These are phyloP conservation scores for Vickermania ingenoplastis DNA, from an alignment of 208 protist genomes.

Conservation along the genomic window DNA sequence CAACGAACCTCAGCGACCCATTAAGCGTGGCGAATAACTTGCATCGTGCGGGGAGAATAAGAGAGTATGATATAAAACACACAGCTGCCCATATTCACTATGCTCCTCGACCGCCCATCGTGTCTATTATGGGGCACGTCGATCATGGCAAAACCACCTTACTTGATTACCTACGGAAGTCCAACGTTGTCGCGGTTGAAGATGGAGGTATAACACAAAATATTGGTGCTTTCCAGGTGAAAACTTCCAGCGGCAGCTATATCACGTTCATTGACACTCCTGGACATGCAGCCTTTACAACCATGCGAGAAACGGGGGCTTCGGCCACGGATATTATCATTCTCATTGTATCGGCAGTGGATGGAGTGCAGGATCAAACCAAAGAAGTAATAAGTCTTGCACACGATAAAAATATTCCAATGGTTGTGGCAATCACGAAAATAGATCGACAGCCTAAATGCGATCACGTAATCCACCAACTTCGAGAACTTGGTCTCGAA, in stretches of 20 bases:
- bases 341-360: constrained; percentile 93
- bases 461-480: constrained; percentile 71
- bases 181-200: constrained; percentile 90
- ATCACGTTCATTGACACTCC: constrained; percentile 98
- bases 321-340: constrained; percentile 95
- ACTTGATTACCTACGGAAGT: constrained; percentile 91
- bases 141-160: constrained; percentile 98
- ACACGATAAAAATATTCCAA: constrained; percentile 49
- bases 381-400: constrained; percentile 86
- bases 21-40: constrained; percentile 71
- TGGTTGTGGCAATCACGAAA: constrained; percentile 97
- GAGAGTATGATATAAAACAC: constrained; percentile 80
- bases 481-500: constrained; percentile 65
- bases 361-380: constrained; percentile 94
- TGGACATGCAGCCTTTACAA: constrained; percentile 93
- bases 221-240: constrained; percentile 89
- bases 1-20: constrained; percentile 69
- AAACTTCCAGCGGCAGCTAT: constrained; percentile 23
- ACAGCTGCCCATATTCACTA: constrained; percentile 73
- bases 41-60: constrained; percentile 63
- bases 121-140: constrained; percentile 99
- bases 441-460: constrained; percentile 89
- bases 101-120: constrained; percentile 84
- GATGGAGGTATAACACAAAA: constrained; percentile 98
- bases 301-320: constrained; percentile 93